These are phyloP conservation scores for Colletotrichum graminicola DNA, from an alignment of 2,329 filamentous ascomycete species.

Conservation along the genomic window DNA sequence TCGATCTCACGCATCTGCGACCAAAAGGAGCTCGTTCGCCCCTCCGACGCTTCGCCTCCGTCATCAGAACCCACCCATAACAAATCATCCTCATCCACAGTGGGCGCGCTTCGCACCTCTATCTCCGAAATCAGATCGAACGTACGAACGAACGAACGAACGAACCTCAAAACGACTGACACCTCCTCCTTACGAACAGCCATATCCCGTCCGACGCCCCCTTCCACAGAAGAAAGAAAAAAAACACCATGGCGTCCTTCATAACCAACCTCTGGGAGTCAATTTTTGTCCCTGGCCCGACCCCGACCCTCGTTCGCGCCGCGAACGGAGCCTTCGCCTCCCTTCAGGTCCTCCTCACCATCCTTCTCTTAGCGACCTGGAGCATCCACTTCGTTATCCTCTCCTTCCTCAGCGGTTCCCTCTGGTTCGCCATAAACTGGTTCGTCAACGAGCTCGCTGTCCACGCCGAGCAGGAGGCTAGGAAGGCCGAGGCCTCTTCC, in stretches of 20 bases:
- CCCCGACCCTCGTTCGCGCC: slow-evolving; percentile 86
- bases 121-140: background rate
- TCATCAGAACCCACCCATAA: background rate
- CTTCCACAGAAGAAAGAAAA: background rate
- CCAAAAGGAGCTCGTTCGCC: background rate
- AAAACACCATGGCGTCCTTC: slow-evolving; percentile 67
- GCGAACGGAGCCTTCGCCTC: slow-evolving; percentile 91
- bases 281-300: slow-evolving; percentile 93
- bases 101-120: background rate
- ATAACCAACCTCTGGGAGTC: slow-evolving; percentile 87
- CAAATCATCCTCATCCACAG: slow-evolving; percentile 6
- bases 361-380: slow-evolving; percentile 82
- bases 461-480: slow-evolving; percentile 56
- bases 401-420: slow-evolving; percentile 80
- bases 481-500: slow-evolving; percentile 50
- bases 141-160: slow-evolving; percentile 1
- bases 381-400: slow-evolving; percentile 91
- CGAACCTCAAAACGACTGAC: slow-evolving; percentile 5
- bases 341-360: slow-evolving; percentile 82
- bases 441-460: slow-evolving; percentile 78
- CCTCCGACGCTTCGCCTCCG: background rate
- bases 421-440: slow-evolving; percentile 98
- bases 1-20: background rate
- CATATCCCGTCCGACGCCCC: background rate
- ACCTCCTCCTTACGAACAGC: background rate